Evolutionary conservation across 331 rosid species (phyloP), one percentile per base, ranked within the genome.

Genomic region (Pyrus hybrid): DNA sequence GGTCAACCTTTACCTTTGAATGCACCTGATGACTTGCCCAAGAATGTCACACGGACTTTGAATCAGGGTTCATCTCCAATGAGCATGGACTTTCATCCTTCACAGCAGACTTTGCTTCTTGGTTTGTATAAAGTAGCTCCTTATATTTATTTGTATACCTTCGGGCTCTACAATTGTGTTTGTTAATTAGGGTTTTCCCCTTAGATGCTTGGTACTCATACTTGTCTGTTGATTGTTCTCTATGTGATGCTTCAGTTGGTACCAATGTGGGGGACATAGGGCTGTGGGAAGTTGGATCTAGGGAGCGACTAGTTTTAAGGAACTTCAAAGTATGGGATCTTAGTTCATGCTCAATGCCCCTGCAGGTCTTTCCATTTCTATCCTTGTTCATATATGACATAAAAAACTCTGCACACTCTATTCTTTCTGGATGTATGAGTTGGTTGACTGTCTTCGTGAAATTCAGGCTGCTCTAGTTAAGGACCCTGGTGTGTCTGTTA

Each of bases 11-110:
- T 90, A 75, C 77, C 91, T 21, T 87, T 90, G 82, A 90, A 83
- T 83, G 87, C 93, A 32, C 91, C 89, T 1, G 97, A 90, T 72
- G 97, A 88, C 86, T 83, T 93, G 79, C 97, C 96, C 6, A 93
- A 86, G 86, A 76, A 81, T 65, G 94, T 88, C 13, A 16, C 85
- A 56, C 87, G 90, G 62, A 88, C 85, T 73, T 83, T 93, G 80
- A 88, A 88, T 72, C 96, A 90, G 87, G 97, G 94, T 71, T 93
- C 97, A 37, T 82, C 91, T 43, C 94, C 96, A 45, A 87, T 88
- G 97, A 93, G 96, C 94, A 90, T 93, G 97, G 97, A 93, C 80
- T 93, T 93, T 53, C 97, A 93, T 87, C 96, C 97, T 64, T 75
- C 78, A 71, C 94, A 90, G 83, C 97, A 88, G 83, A 88, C 94